phyloP scores from a whole-genome alignment of 495 filamentous ascomycete species.

The Hamigera avellanea region DNA sequence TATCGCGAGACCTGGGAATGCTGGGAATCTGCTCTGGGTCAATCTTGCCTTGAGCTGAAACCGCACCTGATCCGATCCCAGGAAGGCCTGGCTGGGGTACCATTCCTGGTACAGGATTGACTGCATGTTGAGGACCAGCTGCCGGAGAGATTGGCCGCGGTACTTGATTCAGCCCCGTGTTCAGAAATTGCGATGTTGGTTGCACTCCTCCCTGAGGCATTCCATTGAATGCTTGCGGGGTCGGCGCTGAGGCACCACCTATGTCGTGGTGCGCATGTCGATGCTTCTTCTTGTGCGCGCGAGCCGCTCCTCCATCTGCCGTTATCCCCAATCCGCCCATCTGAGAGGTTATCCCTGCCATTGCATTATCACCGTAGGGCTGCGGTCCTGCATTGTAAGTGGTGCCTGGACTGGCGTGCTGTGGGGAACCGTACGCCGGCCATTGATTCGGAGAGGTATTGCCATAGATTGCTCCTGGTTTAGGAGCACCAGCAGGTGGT shows the following conservation, averaged over 20 bases:
- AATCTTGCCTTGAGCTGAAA: constrained; percentile 60
- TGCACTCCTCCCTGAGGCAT: constrained; percentile 39
- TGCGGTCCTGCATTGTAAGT: constrained; percentile 25
- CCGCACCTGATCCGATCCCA: constrained; percentile 23
- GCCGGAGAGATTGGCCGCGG: constrained; percentile 41
- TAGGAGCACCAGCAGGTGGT: constrained; percentile 44
- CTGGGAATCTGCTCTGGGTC: constrained; percentile 93
- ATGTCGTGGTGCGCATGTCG: constrained; percentile 86
- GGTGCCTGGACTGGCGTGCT: constrained; percentile 17
- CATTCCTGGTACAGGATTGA: constrained; percentile 38
- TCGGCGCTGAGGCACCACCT: constrained; percentile 40
- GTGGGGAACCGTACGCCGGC: constrained; percentile 32
- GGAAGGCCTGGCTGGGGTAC: constrained; percentile 41
- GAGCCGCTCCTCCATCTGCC: constrained; percentile 44
- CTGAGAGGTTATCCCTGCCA: constrained; percentile 64
- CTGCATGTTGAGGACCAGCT: constrained; percentile 31
- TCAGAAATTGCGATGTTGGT: constrained; percentile 58
- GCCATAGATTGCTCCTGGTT: constrained; percentile 39
- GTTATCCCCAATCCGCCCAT: constrained; percentile 75
- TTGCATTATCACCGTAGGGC: constrained; percentile 23
- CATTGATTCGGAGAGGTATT: constrained; percentile 26
- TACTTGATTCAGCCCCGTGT: constrained; percentile 47
- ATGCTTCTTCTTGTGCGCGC: constrained; percentile 79
- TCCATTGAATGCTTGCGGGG: constrained; percentile 53
- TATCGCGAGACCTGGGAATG: constrained; percentile 74